Conservation (phyloP, 371 early-diverging fungal genomes). For the Mortierella sp. region DNA sequence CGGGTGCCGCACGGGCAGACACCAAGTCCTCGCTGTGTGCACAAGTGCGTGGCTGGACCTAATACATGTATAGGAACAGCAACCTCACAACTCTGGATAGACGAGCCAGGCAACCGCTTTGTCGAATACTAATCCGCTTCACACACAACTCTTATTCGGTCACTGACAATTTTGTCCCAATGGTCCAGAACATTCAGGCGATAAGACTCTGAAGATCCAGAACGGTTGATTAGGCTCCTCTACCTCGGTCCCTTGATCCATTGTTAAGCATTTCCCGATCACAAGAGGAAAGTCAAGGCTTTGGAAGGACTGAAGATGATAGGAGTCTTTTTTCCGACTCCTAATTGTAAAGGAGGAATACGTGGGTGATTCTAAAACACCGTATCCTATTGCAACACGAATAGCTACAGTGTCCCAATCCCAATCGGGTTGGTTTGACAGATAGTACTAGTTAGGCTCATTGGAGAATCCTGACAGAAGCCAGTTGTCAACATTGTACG, state of each 20-base stretch:
- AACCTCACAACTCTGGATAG: no score
- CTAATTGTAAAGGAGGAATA: conserved; percentile 4
- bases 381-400: background rate
- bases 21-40: no score
- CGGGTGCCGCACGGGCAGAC: no score
- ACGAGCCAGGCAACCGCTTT: no score
- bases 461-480: conserved; percentile 12
- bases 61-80: no score
- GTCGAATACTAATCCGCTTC: no score
- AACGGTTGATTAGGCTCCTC: conserved; percentile 46
- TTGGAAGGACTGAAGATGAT: conserved; percentile 15
- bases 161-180: conserved; percentile 43
- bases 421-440: conserved; percentile 14
- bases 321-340: background rate
- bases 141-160: no score
- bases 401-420: background rate
- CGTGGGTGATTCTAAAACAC: conserved; percentile 8
- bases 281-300: conserved; percentile 19
- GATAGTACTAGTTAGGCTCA: conserved; percentile 11
- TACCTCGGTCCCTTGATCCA: conserved; percentile 19
- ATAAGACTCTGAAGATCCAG: conserved; percentile 45
- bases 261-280: background rate
- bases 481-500: no score
- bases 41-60: no score
- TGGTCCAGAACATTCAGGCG: conserved; percentile 35